These are phyloP conservation scores for Myxozyma vanderwaltii DNA, from an alignment of 805 yeast genomes.

Conservation along the genomic window DNA sequence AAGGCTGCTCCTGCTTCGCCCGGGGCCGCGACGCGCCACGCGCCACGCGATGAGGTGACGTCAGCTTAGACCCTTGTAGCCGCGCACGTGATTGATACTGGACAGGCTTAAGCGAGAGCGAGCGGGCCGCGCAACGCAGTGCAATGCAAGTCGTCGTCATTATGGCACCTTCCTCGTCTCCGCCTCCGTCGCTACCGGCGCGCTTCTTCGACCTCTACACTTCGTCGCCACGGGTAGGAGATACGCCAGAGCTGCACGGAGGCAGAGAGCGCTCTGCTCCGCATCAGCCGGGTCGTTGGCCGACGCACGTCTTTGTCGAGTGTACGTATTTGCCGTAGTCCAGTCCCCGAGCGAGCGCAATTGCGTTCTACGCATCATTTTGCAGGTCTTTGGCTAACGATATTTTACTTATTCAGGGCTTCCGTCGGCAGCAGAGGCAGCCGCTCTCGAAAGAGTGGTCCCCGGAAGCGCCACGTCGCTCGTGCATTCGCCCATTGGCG, in stretches of 20 bases:
- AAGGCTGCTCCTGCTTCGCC: background rate
- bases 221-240: conserved; percentile 26
- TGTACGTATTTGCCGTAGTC: background rate
- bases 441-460: conserved; percentile 5
- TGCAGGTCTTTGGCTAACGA: background rate
- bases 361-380: background rate
- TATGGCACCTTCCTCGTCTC: conserved; percentile 4
- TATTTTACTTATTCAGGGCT: conserved; percentile 8
- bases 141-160: background rate
- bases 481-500: conserved; percentile 24
- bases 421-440: conserved; percentile 4
- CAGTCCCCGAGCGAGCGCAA: background rate
- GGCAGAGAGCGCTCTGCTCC: conserved; percentile 26
- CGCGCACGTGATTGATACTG: conserved; percentile 1
- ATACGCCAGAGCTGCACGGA: conserved; percentile 26
- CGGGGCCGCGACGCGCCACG: background rate
- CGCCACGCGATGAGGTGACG: conserved; percentile 15
- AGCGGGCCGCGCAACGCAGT: background rate
- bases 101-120: background rate
- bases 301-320: conserved; percentile 30
- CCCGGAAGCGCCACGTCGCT: conserved; percentile 21
- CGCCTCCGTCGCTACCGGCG: conserved; percentile 31
- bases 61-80: background rate
- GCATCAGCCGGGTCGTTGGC: conserved; percentile 28
- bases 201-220: conserved; percentile 26